A percentile compares a stretch with the other conserved stretches of the same genome.
These are phyloP conservation scores for Oenanthe javanica DNA, from an alignment of 140 eudicot species.

Conservation along the genomic window DNA sequence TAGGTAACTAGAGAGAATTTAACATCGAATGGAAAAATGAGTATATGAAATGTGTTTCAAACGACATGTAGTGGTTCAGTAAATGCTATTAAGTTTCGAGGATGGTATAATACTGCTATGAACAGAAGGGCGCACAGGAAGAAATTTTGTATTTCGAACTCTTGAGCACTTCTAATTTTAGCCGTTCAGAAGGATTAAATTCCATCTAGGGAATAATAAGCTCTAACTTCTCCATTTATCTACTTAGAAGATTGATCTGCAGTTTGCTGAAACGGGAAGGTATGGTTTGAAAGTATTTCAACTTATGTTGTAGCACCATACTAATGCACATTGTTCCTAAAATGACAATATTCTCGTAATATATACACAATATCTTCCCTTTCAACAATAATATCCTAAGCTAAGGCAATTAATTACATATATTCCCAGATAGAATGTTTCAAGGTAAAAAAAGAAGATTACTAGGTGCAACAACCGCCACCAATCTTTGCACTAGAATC, in stretches of 20 bases:
- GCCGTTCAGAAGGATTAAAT: not conserved
- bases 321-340: conserved; percentile 1
- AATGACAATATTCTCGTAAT: not conserved
- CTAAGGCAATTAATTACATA: not conserved
- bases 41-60: too few species aligned
- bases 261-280: not conserved
- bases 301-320: not conserved
- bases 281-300: not conserved
- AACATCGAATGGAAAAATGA: too few species aligned
- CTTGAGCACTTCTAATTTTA: not conserved
- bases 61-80: not conserved
- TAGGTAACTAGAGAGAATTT: too few species aligned
- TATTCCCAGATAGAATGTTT: not conserved
- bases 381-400: conserved; percentile 6
- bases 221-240: not conserved
- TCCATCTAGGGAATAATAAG: not conserved
- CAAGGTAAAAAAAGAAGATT: not conserved
- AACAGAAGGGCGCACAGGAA: not conserved
- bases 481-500: not conserved
- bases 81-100: not conserved
- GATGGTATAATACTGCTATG: not conserved
- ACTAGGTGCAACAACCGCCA: conserved; percentile 10
- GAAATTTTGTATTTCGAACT: too few species aligned
- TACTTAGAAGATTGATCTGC: not conserved
- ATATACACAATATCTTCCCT: not conserved